A percentile compares a stretch with the other conserved stretches of the same genome.
These are phyloP conservation scores for Boletus bicolor DNA, from an alignment of 768 basidiomycete genomes.

Conservation along the genomic window DNA sequence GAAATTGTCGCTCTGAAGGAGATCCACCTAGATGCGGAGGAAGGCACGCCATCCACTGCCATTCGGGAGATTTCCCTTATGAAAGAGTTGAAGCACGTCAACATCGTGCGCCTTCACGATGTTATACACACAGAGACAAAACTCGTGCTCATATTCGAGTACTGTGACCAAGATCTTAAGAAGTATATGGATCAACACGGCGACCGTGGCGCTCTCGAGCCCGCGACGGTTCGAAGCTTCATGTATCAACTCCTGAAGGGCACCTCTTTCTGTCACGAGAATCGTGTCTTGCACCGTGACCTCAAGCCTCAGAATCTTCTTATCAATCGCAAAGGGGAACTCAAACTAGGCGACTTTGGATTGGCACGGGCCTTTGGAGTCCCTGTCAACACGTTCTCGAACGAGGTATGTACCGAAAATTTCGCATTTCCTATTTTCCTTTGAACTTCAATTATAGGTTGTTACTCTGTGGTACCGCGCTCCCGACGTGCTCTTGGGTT, in stretches of 20 bases:
- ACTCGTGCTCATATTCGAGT: conserved; percentile 97
- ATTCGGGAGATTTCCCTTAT: conserved; percentile 99
- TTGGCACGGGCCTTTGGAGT: conserved; percentile 97
- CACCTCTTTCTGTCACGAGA: conserved; percentile 98
- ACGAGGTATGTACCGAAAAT: conserved; percentile 57
- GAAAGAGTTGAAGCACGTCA: conserved; percentile 99
- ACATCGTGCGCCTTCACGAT: conserved; percentile 97
- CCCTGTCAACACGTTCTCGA: conserved; percentile 98
- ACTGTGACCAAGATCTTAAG: conserved; percentile 96
- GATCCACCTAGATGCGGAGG: conserved; percentile 98
- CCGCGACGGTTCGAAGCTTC: conserved; percentile 86
- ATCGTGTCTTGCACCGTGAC: conserved; percentile 95
- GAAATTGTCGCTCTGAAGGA: conserved; percentile 98
- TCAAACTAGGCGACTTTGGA: conserved; percentile 98
- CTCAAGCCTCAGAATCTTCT: conserved; percentile 98
- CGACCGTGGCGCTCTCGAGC: conserved; percentile 90
- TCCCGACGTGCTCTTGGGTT: conserved; percentile 95
- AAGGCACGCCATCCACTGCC: conserved; percentile 97
- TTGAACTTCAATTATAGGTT: conserved; percentile 52
- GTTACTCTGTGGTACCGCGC: conserved; percentile 99
- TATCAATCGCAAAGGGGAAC: conserved; percentile 94
- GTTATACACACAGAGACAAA: conserved; percentile 99
- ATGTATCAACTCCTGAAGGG: conserved; percentile 98
- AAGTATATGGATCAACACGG: conserved; percentile 99
- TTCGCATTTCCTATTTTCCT: background rate